Evolutionary conservation across 2,329 filamentous ascomycete species (phyloP), one percentile per base, ranked within the genome.

Genomic region (Trichocomaceae sp.): DNA sequence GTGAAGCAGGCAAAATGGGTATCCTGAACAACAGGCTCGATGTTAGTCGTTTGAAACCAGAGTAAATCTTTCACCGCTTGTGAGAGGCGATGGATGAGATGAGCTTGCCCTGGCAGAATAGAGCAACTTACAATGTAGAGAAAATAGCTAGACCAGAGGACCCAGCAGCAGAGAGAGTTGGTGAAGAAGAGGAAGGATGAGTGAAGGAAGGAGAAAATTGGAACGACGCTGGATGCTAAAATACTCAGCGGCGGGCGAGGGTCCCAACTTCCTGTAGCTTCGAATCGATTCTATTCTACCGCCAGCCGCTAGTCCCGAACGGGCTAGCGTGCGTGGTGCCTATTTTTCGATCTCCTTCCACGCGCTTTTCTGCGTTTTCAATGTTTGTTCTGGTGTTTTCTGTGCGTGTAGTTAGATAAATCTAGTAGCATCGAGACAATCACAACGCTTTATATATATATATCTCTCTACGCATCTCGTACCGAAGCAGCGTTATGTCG

Each of bases 141-240:
- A 17, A 42, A 26, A 49, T 23, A 37, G 41, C 41, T 49, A 39
- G 41, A 31, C 53, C 17, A 22, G 17, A 42, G 22, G 29, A 49
- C 26, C 41, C 46, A 54, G 47, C 50, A 49, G 41, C 41, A 41
- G 50, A 57, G 66, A 63, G 56, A 61, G 63, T 59, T 48, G 52
- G 50, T 50, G 47, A 41, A 46, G 58, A 57, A 46, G 52, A 54
- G 22, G 54, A 58, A 4, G 50, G 61, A 55, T 54, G 56, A 54
- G 56, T 52, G 39, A 54, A 47, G 55, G 56, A 15, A 54, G 57
- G 56, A 55, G 57, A 57, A 57, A 58, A 59, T 59, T 57, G 54
- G 59, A 57, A 57, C 60, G 57, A 58, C 59, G 53, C 19, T 47
- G 47, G 47, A 52, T 44, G 52, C 54, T 56, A 57, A 60, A 63